Base-by-base conservation (phyloP, 2,329 filamentous ascomycete species). In the Verticillium nubilum region DNA sequence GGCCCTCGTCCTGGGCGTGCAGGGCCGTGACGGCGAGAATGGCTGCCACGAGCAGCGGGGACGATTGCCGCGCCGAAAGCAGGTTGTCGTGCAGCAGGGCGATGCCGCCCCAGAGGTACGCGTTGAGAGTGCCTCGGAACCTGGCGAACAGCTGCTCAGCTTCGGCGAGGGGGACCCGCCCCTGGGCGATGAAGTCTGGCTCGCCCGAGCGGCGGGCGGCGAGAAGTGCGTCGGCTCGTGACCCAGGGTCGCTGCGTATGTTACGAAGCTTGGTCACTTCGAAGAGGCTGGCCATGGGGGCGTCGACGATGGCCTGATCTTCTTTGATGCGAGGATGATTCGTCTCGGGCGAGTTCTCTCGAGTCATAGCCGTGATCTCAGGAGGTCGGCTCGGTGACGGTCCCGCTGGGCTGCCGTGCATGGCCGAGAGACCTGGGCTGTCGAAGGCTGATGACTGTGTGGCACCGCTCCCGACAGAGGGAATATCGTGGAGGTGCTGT, bases 11-110 rank as follows among this genome's bases (percentile, higher is more conserved):
- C 2, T 83, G 80, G 50, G 85, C 81, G 66, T 87, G 84, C 4
- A 87, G 74, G 0, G 84, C 82, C 2, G 84, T 79, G 6, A 87
- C 83, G 0, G 83, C 81, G 54, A 85, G 74, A 53, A 87, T 81
- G 3, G 82, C 81, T 6, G 81, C 79, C 1, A 81, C 80, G n/a
- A 87, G 74, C 13, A 86, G 70, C 1, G 80, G 78, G 1, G 84
- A 87, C 9, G 81, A 79, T 54, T 79, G 75, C 47, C 84, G 78
- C 17, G 86, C 77, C 1, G 79, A 78, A 5, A 73, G 74, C 37
- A 85, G 67, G 58, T 77, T 76, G 15, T 72, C 71, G 64, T 83
- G 79, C 25, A 79, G 75, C 7, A 82, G 70, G 42, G 80, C 77
- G 50, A 82, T 76, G 5, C 79, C 79, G 58, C 77, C 79, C 78